Evolutionary conservation across 2,329 filamentous ascomycete genomes (phyloP), one percentile per base, ranked within the genome.

Genomic region (Arthrobotrys iridis): DNA sequence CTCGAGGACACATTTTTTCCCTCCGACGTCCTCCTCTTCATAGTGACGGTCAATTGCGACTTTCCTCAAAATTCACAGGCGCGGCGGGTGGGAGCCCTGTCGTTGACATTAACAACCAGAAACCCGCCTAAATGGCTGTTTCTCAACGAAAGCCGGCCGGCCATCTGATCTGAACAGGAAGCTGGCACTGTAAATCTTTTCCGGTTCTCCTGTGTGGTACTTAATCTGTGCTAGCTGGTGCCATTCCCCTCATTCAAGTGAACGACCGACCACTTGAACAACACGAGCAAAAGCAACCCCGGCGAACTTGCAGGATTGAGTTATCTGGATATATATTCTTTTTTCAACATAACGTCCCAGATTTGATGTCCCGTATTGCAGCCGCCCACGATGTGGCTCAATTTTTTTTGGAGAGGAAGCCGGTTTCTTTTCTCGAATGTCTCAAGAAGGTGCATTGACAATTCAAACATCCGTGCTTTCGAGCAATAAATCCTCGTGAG

Each of bases 381-480:
- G 64, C 52, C 41, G 41, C 65, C 65, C 65, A 58, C 37, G 33
- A 37, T 50, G 52, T 58, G 48, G 40, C 52, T 40, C 52, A 37
- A 15, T 8, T 18, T 55, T 52, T 37, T 55, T 28, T 55, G 40
- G 52, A 48, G n/a, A n/a, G n/a, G n/a, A n/a, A n/a, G 46, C 15
- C 63, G 57, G 59, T 50, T 66, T 64, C 57, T 67, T 68, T 75
- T 68, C 71, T 75, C 63, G 63, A 75, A 75, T 63, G 71, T 75
- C 68, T 75, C 71, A 75, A 37, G 60, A 43, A 37, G 28, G 63
- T 75, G 71, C 71, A 75, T 75, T 75, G 71, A 75, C 71, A n/a
- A 68, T 68, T 35, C 50, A 73, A 73, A 60, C 57, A 75, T 68
- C 71, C 55, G 71, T 75, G 70, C 62, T 62, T 40, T 67, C 58